Evolutionary conservation across 805 yeast genomes (phyloP).

Genomic region (Isabelozyma gotoi): DNA sequence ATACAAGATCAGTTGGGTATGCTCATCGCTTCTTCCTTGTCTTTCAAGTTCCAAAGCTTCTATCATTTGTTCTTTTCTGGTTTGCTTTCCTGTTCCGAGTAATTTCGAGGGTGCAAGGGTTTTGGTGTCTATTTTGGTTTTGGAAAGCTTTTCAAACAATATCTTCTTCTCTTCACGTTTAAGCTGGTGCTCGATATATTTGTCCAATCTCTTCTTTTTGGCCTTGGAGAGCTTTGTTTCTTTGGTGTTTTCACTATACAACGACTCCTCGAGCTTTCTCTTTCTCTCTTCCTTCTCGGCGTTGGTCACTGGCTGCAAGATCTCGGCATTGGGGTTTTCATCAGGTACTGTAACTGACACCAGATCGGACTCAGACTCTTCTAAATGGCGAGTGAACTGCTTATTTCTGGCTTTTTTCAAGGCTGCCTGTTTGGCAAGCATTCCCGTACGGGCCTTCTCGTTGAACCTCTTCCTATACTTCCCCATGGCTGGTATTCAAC

Average conservation of each 20-base stretch:
- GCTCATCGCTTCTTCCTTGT: constrained; percentile 67
- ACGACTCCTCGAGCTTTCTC: constrained; percentile 57
- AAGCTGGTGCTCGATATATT: constrained; percentile 87
- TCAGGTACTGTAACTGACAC: constrained; percentile 12
- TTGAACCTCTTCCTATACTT: constrained; percentile 78
- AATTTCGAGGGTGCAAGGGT: constrained; percentile 69
- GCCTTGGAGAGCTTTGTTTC: constrained; percentile 70
- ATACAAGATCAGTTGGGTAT: constrained; percentile 60
- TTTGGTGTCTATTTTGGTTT: constrained; percentile 68
- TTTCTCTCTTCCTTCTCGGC: constrained; percentile 66
- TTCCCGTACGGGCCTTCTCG: constrained; percentile 83
- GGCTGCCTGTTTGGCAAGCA: constrained; percentile 75
- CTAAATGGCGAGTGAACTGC: constrained; percentile 52
- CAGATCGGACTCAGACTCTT: constrained; percentile 8
- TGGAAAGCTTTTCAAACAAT: constrained; percentile 68
- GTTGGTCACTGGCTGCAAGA: constrained; percentile 59
- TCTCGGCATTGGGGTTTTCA: constrained; percentile 58
- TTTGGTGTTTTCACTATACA: constrained; percentile 52
- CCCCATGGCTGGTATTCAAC: constrained; percentile 63
- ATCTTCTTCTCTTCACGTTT: constrained; percentile 84
- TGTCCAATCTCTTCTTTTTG: constrained; percentile 79
- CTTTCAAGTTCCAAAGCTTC: constrained; percentile 74
- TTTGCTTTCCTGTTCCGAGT: constrained; percentile 72
- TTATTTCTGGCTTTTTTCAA: constrained; percentile 67
- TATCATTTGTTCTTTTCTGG: constrained; percentile 65